Evolutionary conservation across 108 stramenopile genomes (phyloP), one percentile per base, ranked within the genome.

Genomic region (Nannochloropsis gaditana): DNA sequence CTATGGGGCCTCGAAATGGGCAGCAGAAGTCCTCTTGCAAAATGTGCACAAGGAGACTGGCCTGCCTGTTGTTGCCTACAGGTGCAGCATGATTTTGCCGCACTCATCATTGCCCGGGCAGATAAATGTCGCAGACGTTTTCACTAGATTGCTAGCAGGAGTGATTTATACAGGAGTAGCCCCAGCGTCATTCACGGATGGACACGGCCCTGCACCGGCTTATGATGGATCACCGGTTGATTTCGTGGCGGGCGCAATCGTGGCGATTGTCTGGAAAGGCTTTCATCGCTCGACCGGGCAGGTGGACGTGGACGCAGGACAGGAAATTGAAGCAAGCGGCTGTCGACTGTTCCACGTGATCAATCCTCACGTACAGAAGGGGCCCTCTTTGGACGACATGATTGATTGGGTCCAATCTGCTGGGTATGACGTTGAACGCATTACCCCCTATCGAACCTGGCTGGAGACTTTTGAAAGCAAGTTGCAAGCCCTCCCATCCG

Each of bases 21-120:
- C 59, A 2, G 59, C 59, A 6, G 59, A 73, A n/a, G 59, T 73
- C n/a, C n/a, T 73, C 19, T 73, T 73, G 6, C 59, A 73, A n/a
- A n/a, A 73, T 73, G 15, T 73, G 59, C 15, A 73, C n/a, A 73
- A 8, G 59, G 6, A 73, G n/a, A 73, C 59, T 15, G 59, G 59
- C 4, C n/a, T 73, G 59, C 59, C 59, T 15, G 59, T 73, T 15
- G 59, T 73, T 73, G 59, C 59, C n/a, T 73, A 73, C 2, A 73
- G 59, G 59, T 73, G 59, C n/a, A 73, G 59, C n/a, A 73, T 73
- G 59, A 73, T 73, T 73, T 8, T 73, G 59, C 59, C 59, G 59
- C 59, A 73, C 59, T n/a, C 59, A 15, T 73, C 59, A n/a, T 73
- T 73, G 59, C n/a, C 59, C 19, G 59, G 59, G 8, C 59, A 73